Conservation (phyloP, 1,139 yeast genomes). For the Suhomyces ambrosiae region DNA sequence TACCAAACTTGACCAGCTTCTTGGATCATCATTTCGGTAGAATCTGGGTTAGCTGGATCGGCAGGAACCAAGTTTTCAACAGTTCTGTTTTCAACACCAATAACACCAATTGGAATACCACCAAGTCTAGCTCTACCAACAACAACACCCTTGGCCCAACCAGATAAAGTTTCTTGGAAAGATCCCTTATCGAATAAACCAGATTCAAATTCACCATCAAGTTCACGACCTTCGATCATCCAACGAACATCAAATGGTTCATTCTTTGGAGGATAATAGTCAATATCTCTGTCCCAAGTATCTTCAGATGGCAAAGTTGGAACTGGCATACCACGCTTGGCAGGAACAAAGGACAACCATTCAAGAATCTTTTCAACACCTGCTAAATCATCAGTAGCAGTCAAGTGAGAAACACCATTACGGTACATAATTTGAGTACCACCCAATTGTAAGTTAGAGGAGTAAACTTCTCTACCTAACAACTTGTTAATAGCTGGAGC, state of each 20-base stretch:
- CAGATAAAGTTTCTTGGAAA: conserved; percentile 95
- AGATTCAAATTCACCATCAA: conserved; percentile 68
- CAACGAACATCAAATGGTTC: conserved; percentile 91
- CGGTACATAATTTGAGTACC: conserved; percentile 99
- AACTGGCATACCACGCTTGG: conserved; percentile 84
- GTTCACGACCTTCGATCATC: conserved; percentile 84
- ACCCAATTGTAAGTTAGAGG: conserved; percentile 95
- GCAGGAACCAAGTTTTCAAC: conserved; percentile 93
- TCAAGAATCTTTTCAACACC: conserved; percentile 94
- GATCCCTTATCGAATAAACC: conserved; percentile 93
- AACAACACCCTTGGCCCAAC: conserved; percentile 98
- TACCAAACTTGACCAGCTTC: conserved; percentile 99
- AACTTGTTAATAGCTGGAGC: conserved; percentile 98
- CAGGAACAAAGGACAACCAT: conserved; percentile 97
- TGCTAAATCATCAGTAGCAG: conserved; percentile 93
- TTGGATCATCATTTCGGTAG: conserved; percentile 82
- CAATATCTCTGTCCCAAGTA: conserved; percentile 91
- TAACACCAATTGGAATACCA: conserved; percentile 97
- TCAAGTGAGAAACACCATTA: conserved; percentile 96
- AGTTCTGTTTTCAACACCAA: conserved; percentile 90
- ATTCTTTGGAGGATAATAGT: conserved; percentile 69
- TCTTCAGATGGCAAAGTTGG: conserved; percentile 85
- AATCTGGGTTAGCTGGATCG: conserved; percentile 96
- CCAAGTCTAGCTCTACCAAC: conserved; percentile 98
- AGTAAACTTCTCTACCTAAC: conserved; percentile 94